Conservation (phyloP, 1,139 yeast species). For the Keqinozyma sinolaborantium region DNA sequence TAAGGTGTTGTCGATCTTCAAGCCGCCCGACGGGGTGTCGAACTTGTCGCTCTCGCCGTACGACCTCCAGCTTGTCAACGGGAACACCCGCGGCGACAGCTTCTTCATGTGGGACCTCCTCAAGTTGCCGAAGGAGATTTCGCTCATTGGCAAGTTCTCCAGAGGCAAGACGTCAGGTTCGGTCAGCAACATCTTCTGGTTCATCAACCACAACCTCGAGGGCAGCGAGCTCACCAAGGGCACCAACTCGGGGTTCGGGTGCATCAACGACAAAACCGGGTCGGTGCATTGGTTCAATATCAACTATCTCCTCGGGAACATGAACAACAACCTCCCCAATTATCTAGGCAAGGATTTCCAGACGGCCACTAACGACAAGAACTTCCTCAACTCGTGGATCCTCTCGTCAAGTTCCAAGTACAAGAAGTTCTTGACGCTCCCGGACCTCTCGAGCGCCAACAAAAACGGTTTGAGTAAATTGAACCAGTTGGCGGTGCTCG, state of each 20-base stretch:
- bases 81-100: slow-evolving; percentile 58
- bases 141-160: slow-evolving; percentile 54
- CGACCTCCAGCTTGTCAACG: slow-evolving; percentile 58
- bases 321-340: slow-evolving; percentile 20
- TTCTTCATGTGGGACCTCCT: slow-evolving; percentile 65
- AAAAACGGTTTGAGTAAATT: slow-evolving; percentile 9
- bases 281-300: slow-evolving; percentile 62
- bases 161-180: slow-evolving; percentile 65
- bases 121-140: slow-evolving; percentile 47
- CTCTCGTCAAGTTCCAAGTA: slow-evolving; percentile 25
- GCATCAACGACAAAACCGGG: slow-evolving; percentile 54
- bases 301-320: slow-evolving; percentile 35
- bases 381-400: slow-evolving; percentile 40
- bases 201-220: slow-evolving; percentile 22
- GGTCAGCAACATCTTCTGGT: slow-evolving; percentile 55
- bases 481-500: slow-evolving; percentile 37
- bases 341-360: slow-evolving; percentile 15
- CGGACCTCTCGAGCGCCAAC: slow-evolving; percentile 17
- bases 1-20: slow-evolving; percentile 46
- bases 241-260: slow-evolving; percentile 46
- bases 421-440: slow-evolving; percentile 27
- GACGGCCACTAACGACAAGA: slow-evolving; percentile 7
- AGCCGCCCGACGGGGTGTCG: slow-evolving; percentile 63
- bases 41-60: slow-evolving; percentile 59
- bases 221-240: slow-evolving; percentile 14